These are phyloP conservation scores for Leucocoprinus birnbaumii DNA, from an alignment of 768 basidiomycete species.

Conservation along the genomic window DNA sequence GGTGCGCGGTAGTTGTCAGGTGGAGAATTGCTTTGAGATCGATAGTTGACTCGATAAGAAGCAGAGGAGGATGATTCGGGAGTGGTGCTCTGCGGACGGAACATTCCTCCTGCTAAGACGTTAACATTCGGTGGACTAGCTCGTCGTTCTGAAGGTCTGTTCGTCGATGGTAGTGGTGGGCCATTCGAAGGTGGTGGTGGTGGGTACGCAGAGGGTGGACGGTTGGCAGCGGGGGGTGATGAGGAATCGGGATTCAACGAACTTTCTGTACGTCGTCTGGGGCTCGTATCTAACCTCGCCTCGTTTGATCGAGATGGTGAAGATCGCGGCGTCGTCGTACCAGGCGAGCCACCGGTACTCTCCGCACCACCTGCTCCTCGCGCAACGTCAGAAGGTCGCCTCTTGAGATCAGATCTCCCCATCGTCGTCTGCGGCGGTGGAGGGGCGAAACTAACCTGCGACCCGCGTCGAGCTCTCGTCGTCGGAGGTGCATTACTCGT, in stretches of 20 bases:
- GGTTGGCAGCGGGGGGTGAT: neutral
- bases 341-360: no score
- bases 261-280: slow-evolving; percentile 1
- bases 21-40: slow-evolving; percentile 3
- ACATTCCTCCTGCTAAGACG: neutral
- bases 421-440: neutral
- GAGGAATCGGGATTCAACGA: neutral
- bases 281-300: slow-evolving; percentile 4
- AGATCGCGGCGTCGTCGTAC: slow-evolving; percentile 1
- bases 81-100: neutral
- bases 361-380: slow-evolving; percentile 1
- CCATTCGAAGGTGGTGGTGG: no score
- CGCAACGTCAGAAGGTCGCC: neutral
- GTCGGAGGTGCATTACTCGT: neutral
- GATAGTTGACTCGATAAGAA: neutral
- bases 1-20: neutral
- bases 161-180: neutral
- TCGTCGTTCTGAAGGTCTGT: neutral
- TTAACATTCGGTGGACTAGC: slow-evolving; percentile 2
- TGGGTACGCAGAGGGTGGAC: no score
- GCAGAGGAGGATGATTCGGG: neutral
- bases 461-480: slow-evolving; percentile 2
- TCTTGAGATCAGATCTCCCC: neutral
- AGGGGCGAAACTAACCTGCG: neutral
- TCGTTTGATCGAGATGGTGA: slow-evolving; percentile 8